A percentile compares a stretch with the other conserved stretches of the same genome.
Evolutionary conservation across 345 rosid genomes (phyloP).

Genomic region (Clarkia xantiana): DNA sequence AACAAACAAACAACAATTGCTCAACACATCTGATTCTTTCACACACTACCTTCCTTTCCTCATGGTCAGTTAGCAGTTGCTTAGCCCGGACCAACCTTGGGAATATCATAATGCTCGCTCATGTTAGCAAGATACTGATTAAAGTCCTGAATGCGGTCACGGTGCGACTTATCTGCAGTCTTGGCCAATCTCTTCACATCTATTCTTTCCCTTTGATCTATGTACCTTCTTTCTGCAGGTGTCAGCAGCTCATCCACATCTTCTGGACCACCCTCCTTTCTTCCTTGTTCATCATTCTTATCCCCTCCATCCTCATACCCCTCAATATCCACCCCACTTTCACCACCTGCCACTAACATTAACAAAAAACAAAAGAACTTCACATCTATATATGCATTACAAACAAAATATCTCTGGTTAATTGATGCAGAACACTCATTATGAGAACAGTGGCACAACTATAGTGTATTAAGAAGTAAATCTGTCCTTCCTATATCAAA

Average conservation of each 20-base stretch:
- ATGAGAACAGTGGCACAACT: too few relatives aligned
- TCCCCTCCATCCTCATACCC: slow-evolving; percentile 27
- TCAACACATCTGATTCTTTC: too few relatives aligned
- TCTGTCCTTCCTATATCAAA: too few relatives aligned
- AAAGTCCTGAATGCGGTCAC: slow-evolving; percentile 74
- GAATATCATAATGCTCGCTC: slow-evolving; percentile 87
- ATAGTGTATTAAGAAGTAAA: too few relatives aligned
- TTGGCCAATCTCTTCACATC: slow-evolving; percentile 54
- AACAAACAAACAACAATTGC: too few relatives aligned
- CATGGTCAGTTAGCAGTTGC: not conserved
- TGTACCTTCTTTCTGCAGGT: slow-evolving; percentile 55
- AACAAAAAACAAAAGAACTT: too few relatives aligned
- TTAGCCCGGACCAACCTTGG: slow-evolving; percentile 87
- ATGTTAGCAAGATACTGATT: slow-evolving; percentile 81
- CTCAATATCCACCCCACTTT: slow-evolving; percentile 8
- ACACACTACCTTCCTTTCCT: too few relatives aligned
- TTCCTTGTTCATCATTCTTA: slow-evolving; percentile 32
- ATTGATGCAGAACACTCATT: too few relatives aligned
- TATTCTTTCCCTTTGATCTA: slow-evolving; percentile 55
- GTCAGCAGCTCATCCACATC: slow-evolving; percentile 53
- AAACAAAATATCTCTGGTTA: too few relatives aligned
- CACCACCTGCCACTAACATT: too few relatives aligned
- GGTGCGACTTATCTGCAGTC: slow-evolving; percentile 68
- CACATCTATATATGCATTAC: too few relatives aligned
- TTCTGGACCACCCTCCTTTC: slow-evolving; percentile 16